Base-by-base conservation (phyloP, 192 early-diverging fungal genomes). In the Pilobolus umbonatus region DNA sequence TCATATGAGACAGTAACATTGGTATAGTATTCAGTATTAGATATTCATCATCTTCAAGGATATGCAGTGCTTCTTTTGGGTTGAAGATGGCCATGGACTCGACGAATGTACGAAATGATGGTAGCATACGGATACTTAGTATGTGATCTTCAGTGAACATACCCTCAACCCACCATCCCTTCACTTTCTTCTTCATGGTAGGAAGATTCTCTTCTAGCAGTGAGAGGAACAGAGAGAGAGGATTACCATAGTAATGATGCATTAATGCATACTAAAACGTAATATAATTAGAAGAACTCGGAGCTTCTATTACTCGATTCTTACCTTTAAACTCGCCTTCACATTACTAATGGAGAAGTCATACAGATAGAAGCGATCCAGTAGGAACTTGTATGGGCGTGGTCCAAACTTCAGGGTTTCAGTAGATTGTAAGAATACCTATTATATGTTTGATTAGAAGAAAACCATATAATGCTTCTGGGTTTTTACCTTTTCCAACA, bases 231-330 rank as follows among this genome's bases (percentile, higher is more conserved):
- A 55, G 54, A 61, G 87, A 89, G 45, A 95, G 80, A 2, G 94
- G 90, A 62, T 92, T 92, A 0, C 84, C 77, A 57, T 88, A 95
- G 60, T 80, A 96, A 62, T 91, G 85, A 59, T 90, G 86, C 91
- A 94, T 92, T 14, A 86, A 62, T 0, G 88, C 82, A 67, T 89
- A 95, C 81, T 95, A 71, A 25, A 31, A 31, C 39, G 2, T 10
- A 11, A 8, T 35, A 35, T 8, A 8, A 35, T 8, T 8, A 35
- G 11, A 8, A 35, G 11, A 35, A 35, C 34, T 8, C 6, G 11
- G 19, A 42, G 19, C 12, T 42, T 5, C 19, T 42, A 15, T 60
- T 34, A 44, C 2, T n/a, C n/a, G n/a, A n/a, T n/a, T 12, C 30
- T 53, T 57, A 85, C 85, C 74, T 89, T 88, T 7, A 93, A 64